Base-by-base conservation (phyloP, 805 yeast species). In the Torulaspora gathmanii region DNA sequence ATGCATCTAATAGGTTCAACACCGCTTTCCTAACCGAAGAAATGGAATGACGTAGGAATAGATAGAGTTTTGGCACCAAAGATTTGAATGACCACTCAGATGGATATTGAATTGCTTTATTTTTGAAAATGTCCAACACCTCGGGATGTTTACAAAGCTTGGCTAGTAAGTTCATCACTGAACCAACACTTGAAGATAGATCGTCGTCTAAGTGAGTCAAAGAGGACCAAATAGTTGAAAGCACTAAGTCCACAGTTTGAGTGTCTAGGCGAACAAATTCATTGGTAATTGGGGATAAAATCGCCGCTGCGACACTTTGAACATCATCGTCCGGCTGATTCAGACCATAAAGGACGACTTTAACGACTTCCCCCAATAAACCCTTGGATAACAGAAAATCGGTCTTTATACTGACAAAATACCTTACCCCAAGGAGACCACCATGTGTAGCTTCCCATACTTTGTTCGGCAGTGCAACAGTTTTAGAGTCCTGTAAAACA, bases 371-470 rank as follows among this genome's bases (percentile, higher is more conserved):
- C 49, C 83, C 83, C 28, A 93, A 70, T 12, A 79, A 72, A 17
- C 66, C 61, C 42, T 78, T 75, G 10, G 73, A 64, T 26, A 83
- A 70, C 17, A 91, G 69, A n/a, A 89, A 74, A 51, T 86, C 93
- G 0, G 88, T 80, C 55, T 95, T 75, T 3, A 91, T 88, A 48
- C 95, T 83, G 9, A 91, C 99, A 55, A 93, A 82, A 65, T 93
- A 93, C 42, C 95, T 73, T 42, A 93, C 71, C 0, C 98, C 99
- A 10, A 93, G 75, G 82, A 93, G 81, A 39, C 98, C 99, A 55
- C 98, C 99, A 70, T 93, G 99, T 47, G 93, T 86, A 2, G 96
- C 98, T 62, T 95, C 97, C 99, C 99, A 93, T 44, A 89, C 79
- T 35, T 74, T 69, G 10, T 53, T 57, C 22, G 63, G 61, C 20